Evolutionary conservation across 805 yeast species (phyloP).

Genomic region (Yarrowia sp.): DNA sequence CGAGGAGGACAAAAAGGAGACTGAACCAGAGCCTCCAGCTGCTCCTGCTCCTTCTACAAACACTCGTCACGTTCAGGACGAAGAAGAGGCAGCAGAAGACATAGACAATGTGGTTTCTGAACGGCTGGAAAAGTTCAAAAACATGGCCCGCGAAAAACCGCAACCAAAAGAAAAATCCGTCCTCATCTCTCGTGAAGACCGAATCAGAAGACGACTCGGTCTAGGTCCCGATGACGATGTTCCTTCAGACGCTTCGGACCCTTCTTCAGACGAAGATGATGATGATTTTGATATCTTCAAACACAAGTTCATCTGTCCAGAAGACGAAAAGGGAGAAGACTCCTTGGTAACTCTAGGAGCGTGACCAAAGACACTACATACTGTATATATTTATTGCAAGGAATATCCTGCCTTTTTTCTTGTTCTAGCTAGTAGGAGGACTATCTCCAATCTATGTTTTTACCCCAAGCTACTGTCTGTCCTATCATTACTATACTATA

Average conservation of each 20-base stretch:
- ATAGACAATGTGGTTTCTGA: not conserved
- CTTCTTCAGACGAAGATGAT: not conserved
- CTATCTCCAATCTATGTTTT: no score
- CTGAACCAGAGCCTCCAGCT: not conserved
- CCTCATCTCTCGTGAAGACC: not conserved
- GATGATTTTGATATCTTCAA: slow-evolving; percentile 4
- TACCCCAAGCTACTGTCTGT: no score
- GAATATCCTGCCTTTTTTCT: no score
- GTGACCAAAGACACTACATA: not conserved
- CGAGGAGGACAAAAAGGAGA: not conserved
- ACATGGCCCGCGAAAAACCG: not conserved
- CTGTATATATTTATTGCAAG: not conserved
- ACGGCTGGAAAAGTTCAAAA: not conserved
- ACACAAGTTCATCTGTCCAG: slow-evolving; percentile 12
- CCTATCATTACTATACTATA: not conserved
- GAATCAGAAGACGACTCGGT: not conserved
- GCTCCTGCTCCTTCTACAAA: not conserved
- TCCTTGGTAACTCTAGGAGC: slow-evolving; percentile 10
- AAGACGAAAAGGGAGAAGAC: not conserved
- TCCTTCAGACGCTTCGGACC: slow-evolving; percentile 17
- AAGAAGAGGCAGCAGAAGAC: not conserved
- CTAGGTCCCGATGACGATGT: not conserved
- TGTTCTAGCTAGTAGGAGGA: no score
- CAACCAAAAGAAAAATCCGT: not conserved
- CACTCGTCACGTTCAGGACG: not conserved